phyloP scores from a whole-genome alignment of 2,329 filamentous ascomycete species.

The Trichophyton simii region DNA sequence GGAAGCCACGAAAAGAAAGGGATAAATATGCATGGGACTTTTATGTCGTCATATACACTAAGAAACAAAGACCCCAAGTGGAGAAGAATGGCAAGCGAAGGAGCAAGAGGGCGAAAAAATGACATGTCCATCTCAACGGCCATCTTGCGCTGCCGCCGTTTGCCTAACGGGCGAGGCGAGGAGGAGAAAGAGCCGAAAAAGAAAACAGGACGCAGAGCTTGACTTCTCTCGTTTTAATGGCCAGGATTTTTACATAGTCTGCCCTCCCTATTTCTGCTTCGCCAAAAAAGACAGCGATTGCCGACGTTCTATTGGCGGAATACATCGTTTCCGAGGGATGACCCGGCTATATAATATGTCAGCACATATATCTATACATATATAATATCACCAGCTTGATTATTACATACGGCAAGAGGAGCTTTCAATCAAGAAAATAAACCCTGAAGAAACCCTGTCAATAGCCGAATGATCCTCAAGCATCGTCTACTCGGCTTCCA shows the following conservation, averaged over 20 bases:
- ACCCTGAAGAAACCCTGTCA: background rate
- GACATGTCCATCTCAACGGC: slow-evolving; percentile 2
- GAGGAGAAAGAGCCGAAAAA: background rate
- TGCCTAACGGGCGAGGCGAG: slow-evolving; percentile 1
- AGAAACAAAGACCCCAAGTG: background rate
- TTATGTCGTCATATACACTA: background rate
- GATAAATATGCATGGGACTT: no score
- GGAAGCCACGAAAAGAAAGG: background rate
- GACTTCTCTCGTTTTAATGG: background rate
- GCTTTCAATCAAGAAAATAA: background rate
- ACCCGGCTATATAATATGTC: background rate
- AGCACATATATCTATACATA: background rate
- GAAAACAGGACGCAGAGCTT: background rate
- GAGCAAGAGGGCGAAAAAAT: background rate
- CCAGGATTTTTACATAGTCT: background rate
- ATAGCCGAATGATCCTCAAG: slow-evolving; percentile 1
- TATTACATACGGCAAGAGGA: background rate
- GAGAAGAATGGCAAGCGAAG: background rate
- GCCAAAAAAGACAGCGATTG: background rate
- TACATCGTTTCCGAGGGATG: background rate
- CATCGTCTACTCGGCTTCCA: background rate
- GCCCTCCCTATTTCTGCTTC: background rate
- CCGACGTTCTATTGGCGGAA: background rate
- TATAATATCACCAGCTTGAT: background rate
- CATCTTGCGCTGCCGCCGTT: slow-evolving; percentile 3